These are phyloP conservation scores for Vanilla planifolia DNA, from an alignment of 106 monocot genomes.

Conservation along the genomic window DNA sequence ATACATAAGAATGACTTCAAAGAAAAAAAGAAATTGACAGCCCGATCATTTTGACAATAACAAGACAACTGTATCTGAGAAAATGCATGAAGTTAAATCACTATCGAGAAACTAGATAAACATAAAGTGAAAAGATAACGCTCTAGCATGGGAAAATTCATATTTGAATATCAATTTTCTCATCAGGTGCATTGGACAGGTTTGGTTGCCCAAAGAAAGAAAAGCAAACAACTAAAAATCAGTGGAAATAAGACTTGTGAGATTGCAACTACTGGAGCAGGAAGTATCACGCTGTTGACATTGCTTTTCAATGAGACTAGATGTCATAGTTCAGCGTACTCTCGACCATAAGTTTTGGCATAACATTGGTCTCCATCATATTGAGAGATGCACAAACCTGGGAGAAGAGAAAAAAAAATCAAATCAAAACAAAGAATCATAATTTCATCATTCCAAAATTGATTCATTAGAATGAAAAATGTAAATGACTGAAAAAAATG, in stretches of 20 bases:
- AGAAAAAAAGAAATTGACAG: too few species aligned
- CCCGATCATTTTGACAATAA: too few species aligned
- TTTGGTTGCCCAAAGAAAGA: not conserved
- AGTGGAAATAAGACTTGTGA: not conserved
- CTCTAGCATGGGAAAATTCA: not conserved
- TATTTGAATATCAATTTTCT: not conserved
- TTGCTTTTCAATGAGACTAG: not conserved
- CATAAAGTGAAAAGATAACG: not conserved
- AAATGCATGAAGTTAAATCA: too few species aligned
- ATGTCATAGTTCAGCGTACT: constrained; percentile 23
- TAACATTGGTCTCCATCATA: constrained; percentile 13
- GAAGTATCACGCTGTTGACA: not conserved
- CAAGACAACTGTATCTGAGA: too few species aligned
- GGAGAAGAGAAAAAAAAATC: not conserved
- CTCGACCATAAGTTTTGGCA: constrained; percentile 20
- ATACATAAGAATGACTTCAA: too few species aligned
- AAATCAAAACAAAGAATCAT: not conserved
- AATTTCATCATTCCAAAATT: not conserved
- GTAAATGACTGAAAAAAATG: too few species aligned
- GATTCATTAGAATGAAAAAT: too few species aligned
- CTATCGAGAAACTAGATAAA: too few species aligned
- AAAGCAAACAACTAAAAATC: not conserved
- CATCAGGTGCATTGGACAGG: too few species aligned
- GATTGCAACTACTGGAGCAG: not conserved
- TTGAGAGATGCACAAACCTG: constrained; percentile 26